phyloP scores from a whole-genome alignment of 176 grass and related monocot species.

The Neostapfia colusana region DNA sequence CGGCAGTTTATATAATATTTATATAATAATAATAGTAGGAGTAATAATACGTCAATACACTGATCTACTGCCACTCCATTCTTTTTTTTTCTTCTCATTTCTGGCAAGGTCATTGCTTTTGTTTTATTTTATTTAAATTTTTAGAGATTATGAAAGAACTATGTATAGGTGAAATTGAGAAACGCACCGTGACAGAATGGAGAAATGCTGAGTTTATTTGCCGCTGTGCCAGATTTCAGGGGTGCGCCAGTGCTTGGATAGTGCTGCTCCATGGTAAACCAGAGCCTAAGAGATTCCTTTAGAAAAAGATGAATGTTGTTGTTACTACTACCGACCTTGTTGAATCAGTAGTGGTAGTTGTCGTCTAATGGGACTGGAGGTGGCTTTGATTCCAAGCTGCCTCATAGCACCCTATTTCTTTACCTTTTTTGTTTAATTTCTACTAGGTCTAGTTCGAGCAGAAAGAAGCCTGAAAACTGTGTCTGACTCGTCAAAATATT shows the following conservation, averaged over 20 bases:
- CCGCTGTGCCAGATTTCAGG: neutral
- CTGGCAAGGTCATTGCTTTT: neutral
- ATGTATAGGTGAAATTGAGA: neutral
- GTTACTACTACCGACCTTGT: too few relatives aligned
- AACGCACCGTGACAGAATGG: neutral
- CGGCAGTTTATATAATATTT: constrained; percentile 20
- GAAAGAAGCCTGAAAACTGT: neutral
- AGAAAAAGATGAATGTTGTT: too few relatives aligned
- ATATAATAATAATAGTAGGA: too few relatives aligned
- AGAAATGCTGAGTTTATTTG: neutral
- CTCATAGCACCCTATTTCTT: neutral
- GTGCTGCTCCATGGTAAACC: too few relatives aligned
- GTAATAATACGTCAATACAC: constrained; percentile 1
- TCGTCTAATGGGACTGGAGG: too few relatives aligned
- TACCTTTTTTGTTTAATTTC: neutral
- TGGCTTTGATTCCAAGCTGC: neutral
- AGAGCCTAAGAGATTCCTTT: neutral
- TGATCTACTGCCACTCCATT: neutral
- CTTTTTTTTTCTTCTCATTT: neutral
- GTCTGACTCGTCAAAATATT: neutral
- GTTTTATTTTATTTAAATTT: neutral
- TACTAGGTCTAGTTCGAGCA: neutral
- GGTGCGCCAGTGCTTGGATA: neutral
- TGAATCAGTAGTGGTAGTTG: too few relatives aligned
- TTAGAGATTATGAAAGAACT: neutral